Conservation (phyloP, 805 yeast genomes). For the Nakazawaea ambrosiae region DNA sequence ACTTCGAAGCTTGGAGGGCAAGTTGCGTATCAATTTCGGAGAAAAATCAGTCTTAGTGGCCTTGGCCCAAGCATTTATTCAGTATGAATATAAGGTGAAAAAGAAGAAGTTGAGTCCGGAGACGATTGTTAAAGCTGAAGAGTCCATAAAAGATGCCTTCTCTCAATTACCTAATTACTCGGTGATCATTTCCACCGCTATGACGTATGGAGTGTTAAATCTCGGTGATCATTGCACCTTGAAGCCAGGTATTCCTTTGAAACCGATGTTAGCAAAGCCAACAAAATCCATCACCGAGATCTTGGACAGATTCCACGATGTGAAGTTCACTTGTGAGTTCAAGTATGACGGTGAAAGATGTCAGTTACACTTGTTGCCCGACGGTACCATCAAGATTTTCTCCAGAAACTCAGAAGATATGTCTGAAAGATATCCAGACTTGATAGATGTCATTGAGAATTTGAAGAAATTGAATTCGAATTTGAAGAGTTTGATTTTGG, state of each 20-base stretch:
- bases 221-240: conserved; percentile 63
- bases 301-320: conserved; percentile 78
- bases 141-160: conserved; percentile 74
- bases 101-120: conserved; percentile 29
- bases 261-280: conserved; percentile 98
- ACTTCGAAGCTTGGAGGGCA: conserved; percentile 88
- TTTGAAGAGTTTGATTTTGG: conserved; percentile 64
- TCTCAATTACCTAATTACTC: conserved; percentile 90
- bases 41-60: conserved; percentile 86
- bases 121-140: conserved; percentile 59
- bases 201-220: conserved; percentile 60
- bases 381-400: conserved; percentile 68
- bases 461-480: conserved; percentile 20
- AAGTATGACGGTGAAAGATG: conserved; percentile 98
- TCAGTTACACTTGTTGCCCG: conserved; percentile 70
- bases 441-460: conserved; percentile 59
- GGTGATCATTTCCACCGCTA: conserved; percentile 57
- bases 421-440: conserved; percentile 94
- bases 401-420: conserved; percentile 96
- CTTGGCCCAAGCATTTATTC: conserved; percentile 74
- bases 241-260: conserved; percentile 89
- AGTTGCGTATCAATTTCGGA: conserved; percentile 86
- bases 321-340: conserved; percentile 89
- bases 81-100: conserved; percentile 39
- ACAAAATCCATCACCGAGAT: conserved; percentile 92